These are phyloP conservation scores for Pseudogymnoascus sp. DNA, from an alignment of 2,329 filamentous ascomycete genomes.

Conservation along the genomic window DNA sequence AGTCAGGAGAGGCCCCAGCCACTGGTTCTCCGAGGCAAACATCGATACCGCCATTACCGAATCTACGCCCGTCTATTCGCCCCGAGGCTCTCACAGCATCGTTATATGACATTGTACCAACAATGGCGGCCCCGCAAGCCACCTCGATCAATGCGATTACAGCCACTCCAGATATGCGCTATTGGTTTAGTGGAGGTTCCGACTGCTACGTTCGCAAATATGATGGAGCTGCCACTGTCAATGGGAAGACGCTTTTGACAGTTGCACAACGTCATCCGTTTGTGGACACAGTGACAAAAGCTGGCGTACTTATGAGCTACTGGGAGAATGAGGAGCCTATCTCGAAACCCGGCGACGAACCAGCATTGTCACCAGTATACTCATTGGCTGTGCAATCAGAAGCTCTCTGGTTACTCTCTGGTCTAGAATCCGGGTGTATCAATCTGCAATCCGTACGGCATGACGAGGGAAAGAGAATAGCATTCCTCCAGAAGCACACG, in stretches of 20 bases:
- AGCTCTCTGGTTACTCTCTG: slow-evolving; percentile 84
- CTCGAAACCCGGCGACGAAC: slow-evolving; percentile 41
- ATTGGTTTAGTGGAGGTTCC: slow-evolving; percentile 87
- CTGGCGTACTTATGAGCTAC: slow-evolving; percentile 88
- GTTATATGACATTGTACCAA: slow-evolving; percentile 91
- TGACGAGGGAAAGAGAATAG: slow-evolving; percentile 86
- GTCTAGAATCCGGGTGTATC: slow-evolving; percentile 83
- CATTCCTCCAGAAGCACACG: slow-evolving; percentile 71
- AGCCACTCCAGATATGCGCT: slow-evolving; percentile 87
- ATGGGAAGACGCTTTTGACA: slow-evolving; percentile 85
- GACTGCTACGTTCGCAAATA: slow-evolving; percentile 97
- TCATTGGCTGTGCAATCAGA: slow-evolving; percentile 85
- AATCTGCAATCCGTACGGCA: slow-evolving; percentile 90
- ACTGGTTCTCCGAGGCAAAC: slow-evolving; percentile 26
- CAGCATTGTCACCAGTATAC: slow-evolving; percentile 80
- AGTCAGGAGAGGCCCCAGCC: slow-evolving; percentile 22
- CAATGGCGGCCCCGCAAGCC: slow-evolving; percentile 90
- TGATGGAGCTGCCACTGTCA: slow-evolving; percentile 90
- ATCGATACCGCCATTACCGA: slow-evolving; percentile 33
- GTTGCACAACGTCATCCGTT: slow-evolving; percentile 95
- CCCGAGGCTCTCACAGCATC: slow-evolving; percentile 70
- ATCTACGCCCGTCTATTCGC: slow-evolving; percentile 55
- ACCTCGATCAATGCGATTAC: slow-evolving; percentile 92
- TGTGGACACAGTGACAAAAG: slow-evolving; percentile 94
- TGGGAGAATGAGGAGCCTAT: slow-evolving; percentile 92